A percentile compares a stretch with the other conserved stretches of the same genome.
Evolutionary conservation across 768 basidiomycete genomes (phyloP).

Genomic region (Rossbeevera mucosa): DNA sequence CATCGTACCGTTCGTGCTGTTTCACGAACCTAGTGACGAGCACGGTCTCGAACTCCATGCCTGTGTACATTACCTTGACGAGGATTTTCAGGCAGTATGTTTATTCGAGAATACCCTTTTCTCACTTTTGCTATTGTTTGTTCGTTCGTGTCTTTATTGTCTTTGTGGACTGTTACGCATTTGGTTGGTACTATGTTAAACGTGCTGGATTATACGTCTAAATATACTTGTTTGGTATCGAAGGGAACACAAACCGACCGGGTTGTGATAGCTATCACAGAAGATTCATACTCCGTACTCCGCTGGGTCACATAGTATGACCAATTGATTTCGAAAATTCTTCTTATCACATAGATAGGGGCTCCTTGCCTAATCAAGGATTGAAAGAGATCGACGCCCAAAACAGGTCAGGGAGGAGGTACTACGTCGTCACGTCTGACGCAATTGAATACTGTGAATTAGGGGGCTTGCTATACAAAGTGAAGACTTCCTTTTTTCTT

Average conservation of each 20-base stretch:
- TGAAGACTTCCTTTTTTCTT: no score
- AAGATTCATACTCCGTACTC: not conserved
- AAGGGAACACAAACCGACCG: not conserved
- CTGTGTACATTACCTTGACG: constrained; percentile 20
- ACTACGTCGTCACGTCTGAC: constrained; percentile 24
- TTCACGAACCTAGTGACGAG: constrained; percentile 59
- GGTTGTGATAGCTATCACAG: no score
- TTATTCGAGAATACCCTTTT: constrained; percentile 9
- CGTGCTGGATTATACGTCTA: constrained; percentile 13
- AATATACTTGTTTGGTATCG: constrained; percentile 3
- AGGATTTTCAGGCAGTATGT: constrained; percentile 24
- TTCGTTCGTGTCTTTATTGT: constrained; percentile 3
- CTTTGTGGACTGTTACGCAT: constrained; percentile 13
- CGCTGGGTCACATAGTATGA: no score
- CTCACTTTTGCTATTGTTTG: not conserved
- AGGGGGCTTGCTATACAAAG: constrained; percentile 10
- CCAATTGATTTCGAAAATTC: not conserved
- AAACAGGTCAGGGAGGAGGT: not conserved
- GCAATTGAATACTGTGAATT: constrained; percentile 1
- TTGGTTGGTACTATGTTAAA: constrained; percentile 2
- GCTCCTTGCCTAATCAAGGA: not conserved
- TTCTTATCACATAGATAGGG: not conserved
- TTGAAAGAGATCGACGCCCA: not conserved
- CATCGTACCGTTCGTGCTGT: constrained; percentile 57
- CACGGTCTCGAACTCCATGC: constrained; percentile 51